phyloP scores from a whole-genome alignment of 495 filamentous ascomycete genomes.

The Podospora pseudocomata region DNA sequence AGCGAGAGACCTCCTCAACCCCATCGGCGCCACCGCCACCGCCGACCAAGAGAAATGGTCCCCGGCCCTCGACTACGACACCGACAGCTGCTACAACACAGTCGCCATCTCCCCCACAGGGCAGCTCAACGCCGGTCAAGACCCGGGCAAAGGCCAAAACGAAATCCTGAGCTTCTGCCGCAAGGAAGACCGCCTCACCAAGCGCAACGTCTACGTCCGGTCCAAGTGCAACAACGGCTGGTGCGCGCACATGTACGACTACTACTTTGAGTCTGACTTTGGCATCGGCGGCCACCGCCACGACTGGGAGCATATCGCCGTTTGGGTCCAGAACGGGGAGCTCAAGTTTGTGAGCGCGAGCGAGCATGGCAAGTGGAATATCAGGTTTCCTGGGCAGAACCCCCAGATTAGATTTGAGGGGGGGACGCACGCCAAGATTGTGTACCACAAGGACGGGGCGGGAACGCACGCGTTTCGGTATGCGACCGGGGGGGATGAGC shows the following conservation, averaged over 20 bases:
- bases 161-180: constrained; percentile 15
- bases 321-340: constrained; percentile 22
- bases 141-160: constrained; percentile 10
- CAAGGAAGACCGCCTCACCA: constrained; percentile 20
- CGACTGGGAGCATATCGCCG: constrained; percentile 33
- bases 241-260: constrained; percentile 32
- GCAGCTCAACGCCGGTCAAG: constrained; percentile 12
- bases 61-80: constrained; percentile 32
- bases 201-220: constrained; percentile 33
- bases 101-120: constrained; percentile 28
- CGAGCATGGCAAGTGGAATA: constrained; percentile 22
- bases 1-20: background rate
- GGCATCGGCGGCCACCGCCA: constrained; percentile 26
- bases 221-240: constrained; percentile 30
- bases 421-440: constrained; percentile 26
- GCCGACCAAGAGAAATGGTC: constrained; percentile 1
- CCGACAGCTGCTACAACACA: constrained; percentile 33
- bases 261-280: constrained; percentile 33
- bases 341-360: constrained; percentile 22
- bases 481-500: constrained; percentile 10
- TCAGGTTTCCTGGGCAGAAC: constrained; percentile 15
- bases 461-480: constrained; percentile 32
- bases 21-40: background rate
- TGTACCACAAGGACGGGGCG: constrained; percentile 32
- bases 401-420: constrained; percentile 9